Conservation (phyloP, 2,329 filamentous ascomycete species). For the Grosmannia penicillata region DNA sequence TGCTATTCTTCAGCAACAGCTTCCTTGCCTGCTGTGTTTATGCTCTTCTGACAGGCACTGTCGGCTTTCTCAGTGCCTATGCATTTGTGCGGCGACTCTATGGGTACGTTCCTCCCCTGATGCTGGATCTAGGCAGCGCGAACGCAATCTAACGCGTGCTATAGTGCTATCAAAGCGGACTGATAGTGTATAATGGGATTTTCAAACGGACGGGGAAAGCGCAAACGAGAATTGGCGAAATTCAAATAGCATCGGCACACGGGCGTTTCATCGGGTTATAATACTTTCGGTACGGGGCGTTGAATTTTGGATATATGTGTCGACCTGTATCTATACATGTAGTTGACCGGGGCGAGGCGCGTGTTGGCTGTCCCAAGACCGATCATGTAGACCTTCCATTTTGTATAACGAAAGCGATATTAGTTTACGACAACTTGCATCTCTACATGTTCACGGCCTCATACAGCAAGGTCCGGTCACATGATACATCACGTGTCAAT, state of each 20-base stretch:
- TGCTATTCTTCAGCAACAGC: constrained; percentile 79
- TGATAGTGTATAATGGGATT: constrained; percentile 14
- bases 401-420: no score
- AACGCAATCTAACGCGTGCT: background rate
- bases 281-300: background rate
- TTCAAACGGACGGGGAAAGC: no score
- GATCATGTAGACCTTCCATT: no score
- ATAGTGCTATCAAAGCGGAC: constrained; percentile 37
- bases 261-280: constrained; percentile 8
- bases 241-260: constrained; percentile 1
- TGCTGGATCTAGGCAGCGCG: background rate
- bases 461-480: no score
- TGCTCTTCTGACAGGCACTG: constrained; percentile 64
- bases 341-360: no score
- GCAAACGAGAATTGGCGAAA: no score
- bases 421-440: background rate
- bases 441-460: no score
- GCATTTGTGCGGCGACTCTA: constrained; percentile 76
- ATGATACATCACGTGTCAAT: constrained; percentile 4
- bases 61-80: constrained; percentile 75
- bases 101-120: constrained; percentile 37
- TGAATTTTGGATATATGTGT: background rate
- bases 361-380: no score
- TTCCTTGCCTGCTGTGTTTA: constrained; percentile 71
- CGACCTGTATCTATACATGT: no score